These are phyloP conservation scores for Trichoderma hamatum DNA, from an alignment of 2,329 filamentous ascomycete species.

Conservation along the genomic window DNA sequence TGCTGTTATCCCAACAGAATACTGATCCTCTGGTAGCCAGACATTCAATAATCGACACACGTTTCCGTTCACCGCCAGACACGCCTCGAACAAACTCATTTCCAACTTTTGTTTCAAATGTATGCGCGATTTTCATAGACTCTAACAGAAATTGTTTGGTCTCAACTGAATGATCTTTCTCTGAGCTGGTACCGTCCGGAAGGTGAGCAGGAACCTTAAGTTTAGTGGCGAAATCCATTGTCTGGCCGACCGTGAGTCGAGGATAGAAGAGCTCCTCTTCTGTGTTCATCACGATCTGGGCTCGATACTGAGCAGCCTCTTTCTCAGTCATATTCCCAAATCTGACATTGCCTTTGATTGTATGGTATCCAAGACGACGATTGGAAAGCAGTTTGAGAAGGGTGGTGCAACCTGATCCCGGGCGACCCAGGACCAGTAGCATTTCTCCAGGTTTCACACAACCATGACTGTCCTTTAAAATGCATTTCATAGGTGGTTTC, in stretches of 20 bases:
- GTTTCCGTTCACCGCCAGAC: slow-evolving; percentile 69
- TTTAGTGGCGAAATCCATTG: slow-evolving; percentile 68
- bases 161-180: slow-evolving; percentile 49
- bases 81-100: slow-evolving; percentile 68
- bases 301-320: slow-evolving; percentile 54
- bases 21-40: slow-evolving; percentile 61
- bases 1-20: slow-evolving; percentile 70
- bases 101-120: slow-evolving; percentile 66
- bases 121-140: slow-evolving; percentile 62
- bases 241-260: slow-evolving; percentile 70
- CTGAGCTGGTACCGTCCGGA: slow-evolving; percentile 45
- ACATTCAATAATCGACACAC: slow-evolving; percentile 69
- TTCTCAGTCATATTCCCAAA: slow-evolving; percentile 56
- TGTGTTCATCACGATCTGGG: slow-evolving; percentile 70
- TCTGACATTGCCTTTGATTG: slow-evolving; percentile 60
- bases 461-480: slow-evolving; percentile 66
- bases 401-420: slow-evolving; percentile 71
- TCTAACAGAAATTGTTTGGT: slow-evolving; percentile 59
- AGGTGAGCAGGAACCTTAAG: slow-evolving; percentile 58
- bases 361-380: slow-evolving; percentile 60
- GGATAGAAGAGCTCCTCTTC: slow-evolving; percentile 69
- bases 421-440: slow-evolving; percentile 69
- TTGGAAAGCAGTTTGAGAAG: slow-evolving; percentile 72
- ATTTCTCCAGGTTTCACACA: slow-evolving; percentile 74
- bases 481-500: slow-evolving; percentile 63